Base-by-base conservation (phyloP, 805 yeast genomes). In the Zygoascus flipseniorum region DNA sequence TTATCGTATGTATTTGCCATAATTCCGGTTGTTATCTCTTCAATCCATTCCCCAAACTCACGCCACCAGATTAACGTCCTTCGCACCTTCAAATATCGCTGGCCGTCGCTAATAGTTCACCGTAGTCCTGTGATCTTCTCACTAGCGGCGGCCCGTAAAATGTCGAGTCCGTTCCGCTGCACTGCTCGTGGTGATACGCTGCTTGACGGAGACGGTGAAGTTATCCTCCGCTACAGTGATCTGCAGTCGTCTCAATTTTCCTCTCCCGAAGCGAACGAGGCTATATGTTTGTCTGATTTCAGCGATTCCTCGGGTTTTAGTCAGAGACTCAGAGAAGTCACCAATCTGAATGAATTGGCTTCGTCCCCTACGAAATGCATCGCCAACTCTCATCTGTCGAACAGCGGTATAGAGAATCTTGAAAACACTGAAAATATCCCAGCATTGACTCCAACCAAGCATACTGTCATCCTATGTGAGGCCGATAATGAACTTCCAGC, bases 171-270 rank as follows among this genome's bases (percentile, higher is more conserved):
- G 16, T 14, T 31, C 26, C 19, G 48, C 31, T 13, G 19, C 20
- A 43, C 23, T 11, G 16, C n/a, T 26, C 39, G 23, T 23, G 48
- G 50, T 4, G 28, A 47, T 20, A 5, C 50, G 4, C 11, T 46
- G 14, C 18, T 45, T 9, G 53, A 51, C 32, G 23, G 19, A 9
- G 50, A 37, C 31, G 53, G 50, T 35, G 35, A 51, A n/a, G 50
- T 50, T 19, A 41, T 50, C 10, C 10, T 50, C 19, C 19, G 16
- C n/a, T 13, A 28, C 14, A 35, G 19, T 18, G 52, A 50, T 20
- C 26, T 50, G 28, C 43, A 20, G 5, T 28, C 41, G 13, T 18
- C 39, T 32, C 37, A 13, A 5, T 13, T 19, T 13, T 10, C 19
- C 20, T 43, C 28, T 18, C 45, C n/a, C 28, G 19, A 23, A 11